Evolutionary conservation across 2,329 filamentous ascomycete genomes (phyloP), one percentile per base, ranked within the genome.

Genomic region (Beauveria sp.): DNA sequence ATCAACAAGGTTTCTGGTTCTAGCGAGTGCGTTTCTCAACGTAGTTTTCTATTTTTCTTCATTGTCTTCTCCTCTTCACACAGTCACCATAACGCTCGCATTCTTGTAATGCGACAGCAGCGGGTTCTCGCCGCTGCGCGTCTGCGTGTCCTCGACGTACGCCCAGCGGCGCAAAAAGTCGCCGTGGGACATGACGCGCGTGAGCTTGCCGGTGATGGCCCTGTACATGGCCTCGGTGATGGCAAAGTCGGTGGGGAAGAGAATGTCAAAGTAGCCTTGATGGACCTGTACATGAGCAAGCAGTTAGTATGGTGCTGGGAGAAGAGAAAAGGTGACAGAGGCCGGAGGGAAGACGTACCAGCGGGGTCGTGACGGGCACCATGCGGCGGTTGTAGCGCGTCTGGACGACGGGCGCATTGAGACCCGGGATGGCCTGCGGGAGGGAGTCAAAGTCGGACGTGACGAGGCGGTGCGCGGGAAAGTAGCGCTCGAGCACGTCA

Each of bases 251-350:
- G 95, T 99, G 0, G 95, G 95, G 77, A 99, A 99, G 72, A 99
- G 87, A 69, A 99, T 97, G 73, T 99, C 96, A 72, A 99, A 99
- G 76, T 96, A 98, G 51, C 95, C 96, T 78, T 99, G 96, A 73
- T 98, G 93, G 53, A 97, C 91, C 91, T 96, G 24, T 34, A 5
- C 20, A 22, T 38, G 12, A 22, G 3, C 26, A 6, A 5, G 20
- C 8, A 7, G 50, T 52, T 8, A 53, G 50, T 62, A 51, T 18
- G 8, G 14, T 28, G 28, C 53, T 1, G 18, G 14, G 45, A 7
- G 12, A 43, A 20, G 18, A 38, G 16, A 1, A 6, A 38, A 4
- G n/a, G 28, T 45, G 18, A 22, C 2, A 22, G 14, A 14, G 7
- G 7, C 5, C 4, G 50, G 10, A 20, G 24, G 12, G 22, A 55